Conservation (phyloP, 768 basidiomycete species). For the Mycena sanguinolenta region DNA sequence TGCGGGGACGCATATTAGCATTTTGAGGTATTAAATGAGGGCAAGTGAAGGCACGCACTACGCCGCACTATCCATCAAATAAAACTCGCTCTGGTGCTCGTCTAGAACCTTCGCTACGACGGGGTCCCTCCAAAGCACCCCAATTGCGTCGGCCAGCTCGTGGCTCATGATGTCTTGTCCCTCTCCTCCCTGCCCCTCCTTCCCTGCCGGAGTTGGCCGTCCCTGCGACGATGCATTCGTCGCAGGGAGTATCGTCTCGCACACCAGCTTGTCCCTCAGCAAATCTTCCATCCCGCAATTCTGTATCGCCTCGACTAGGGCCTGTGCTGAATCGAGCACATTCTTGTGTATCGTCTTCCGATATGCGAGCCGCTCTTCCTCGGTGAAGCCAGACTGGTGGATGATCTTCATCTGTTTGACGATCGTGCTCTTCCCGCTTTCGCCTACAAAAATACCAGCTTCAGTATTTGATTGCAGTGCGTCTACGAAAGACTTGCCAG, state of each 20-base stretch:
- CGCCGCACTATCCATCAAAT: constrained; percentile 83
- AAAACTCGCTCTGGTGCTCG: constrained; percentile 69
- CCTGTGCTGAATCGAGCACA: constrained; percentile 44
- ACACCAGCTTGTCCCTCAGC: background rate
- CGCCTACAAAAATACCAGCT: too few relatives aligned
- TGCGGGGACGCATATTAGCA: constrained; percentile 40
- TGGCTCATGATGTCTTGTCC: too few relatives aligned
- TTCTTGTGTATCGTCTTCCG: constrained; percentile 74
- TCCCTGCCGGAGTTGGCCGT: too few relatives aligned
- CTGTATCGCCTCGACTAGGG: background rate
- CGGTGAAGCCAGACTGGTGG: constrained; percentile 72
- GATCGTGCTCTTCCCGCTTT: constrained; percentile 77
- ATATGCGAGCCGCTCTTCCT: constrained; percentile 72
- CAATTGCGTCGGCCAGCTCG: constrained; percentile 66
- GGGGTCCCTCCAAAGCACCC: constrained; percentile 66
- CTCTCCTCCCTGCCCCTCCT: too few relatives aligned
- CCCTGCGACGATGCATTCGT: too few relatives aligned
- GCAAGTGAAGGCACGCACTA: constrained; percentile 61
- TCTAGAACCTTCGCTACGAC: constrained; percentile 47
- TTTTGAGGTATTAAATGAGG: background rate
- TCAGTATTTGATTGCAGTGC: too few relatives aligned
- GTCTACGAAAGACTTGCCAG: constrained; percentile 79
- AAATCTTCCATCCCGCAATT: background rate
- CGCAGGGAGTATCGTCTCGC: constrained; percentile 68
- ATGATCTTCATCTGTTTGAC: constrained; percentile 85